These are phyloP conservation scores for Elaeis guineensis DNA, from an alignment of 176 grass and related monocot genomes.

Conservation along the genomic window DNA sequence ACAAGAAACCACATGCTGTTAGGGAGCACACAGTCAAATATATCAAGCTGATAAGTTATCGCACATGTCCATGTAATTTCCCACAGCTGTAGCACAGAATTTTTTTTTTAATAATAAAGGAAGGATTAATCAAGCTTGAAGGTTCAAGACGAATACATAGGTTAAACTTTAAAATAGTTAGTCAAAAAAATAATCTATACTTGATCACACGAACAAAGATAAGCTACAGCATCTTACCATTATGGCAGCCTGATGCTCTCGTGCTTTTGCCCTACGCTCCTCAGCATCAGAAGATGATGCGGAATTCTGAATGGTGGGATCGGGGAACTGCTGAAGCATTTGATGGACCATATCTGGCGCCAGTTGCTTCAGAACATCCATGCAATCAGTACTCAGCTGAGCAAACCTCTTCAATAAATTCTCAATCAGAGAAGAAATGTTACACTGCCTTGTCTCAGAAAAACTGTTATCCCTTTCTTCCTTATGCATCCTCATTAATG, in stretches of 20 bases:
- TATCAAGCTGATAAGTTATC: too few relatives aligned
- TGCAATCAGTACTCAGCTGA: constrained; percentile 53
- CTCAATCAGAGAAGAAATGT: constrained; percentile 78
- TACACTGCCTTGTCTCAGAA: constrained; percentile 70
- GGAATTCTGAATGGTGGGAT: constrained; percentile 20
- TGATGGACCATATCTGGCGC: constrained; percentile 47
- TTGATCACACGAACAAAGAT: neutral
- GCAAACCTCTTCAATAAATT: constrained; percentile 79
- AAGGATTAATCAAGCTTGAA: too few relatives aligned
- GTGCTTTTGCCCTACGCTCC: constrained; percentile 76
- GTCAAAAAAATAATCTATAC: neutral
- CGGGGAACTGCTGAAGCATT: constrained; percentile 15
- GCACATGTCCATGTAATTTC: too few relatives aligned
- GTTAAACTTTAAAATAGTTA: too few relatives aligned
- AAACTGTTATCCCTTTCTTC: constrained; percentile 58
- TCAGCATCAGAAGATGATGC: constrained; percentile 48
- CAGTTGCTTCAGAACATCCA: constrained; percentile 50
- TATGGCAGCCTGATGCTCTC: constrained; percentile 82
- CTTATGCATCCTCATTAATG: constrained; percentile 73
- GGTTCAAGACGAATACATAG: too few relatives aligned
- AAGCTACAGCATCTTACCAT: constrained; percentile 40
- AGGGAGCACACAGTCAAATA: too few relatives aligned
- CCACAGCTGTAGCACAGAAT: too few relatives aligned
- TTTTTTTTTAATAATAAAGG: too few relatives aligned
- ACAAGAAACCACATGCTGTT: too few relatives aligned